phyloP scores from a whole-genome alignment of 2,329 filamentous ascomycete genomes.

The Fonsecaea erecta region DNA sequence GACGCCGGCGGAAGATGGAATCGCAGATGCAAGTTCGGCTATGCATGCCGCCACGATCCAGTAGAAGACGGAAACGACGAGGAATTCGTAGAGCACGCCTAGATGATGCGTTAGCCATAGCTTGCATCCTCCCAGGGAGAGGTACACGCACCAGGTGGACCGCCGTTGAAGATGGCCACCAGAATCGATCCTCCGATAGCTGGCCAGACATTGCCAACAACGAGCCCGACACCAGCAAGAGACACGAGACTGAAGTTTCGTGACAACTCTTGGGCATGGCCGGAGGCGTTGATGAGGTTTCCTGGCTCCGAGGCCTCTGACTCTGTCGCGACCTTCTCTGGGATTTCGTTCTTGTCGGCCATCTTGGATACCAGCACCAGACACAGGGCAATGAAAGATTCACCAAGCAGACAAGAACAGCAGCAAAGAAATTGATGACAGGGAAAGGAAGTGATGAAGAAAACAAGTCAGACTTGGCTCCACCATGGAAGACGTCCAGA shows the following conservation, averaged over 20 bases:
- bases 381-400: neutral
- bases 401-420: neutral
- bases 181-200: constrained; percentile 34
- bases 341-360: constrained; percentile 11
- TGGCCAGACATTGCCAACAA: constrained; percentile 68
- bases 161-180: constrained; percentile 36
- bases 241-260: constrained; percentile 66
- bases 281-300: constrained; percentile 62
- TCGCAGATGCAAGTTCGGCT: constrained; percentile 65
- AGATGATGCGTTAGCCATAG: constrained; percentile 45
- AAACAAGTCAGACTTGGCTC: neutral
- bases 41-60: constrained; percentile 64
- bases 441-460: neutral
- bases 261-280: constrained; percentile 66
- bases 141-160: constrained; percentile 25
- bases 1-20: constrained; percentile 64
- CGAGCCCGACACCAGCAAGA: constrained; percentile 64
- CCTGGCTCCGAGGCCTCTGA: constrained; percentile 6
- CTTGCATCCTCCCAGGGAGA: neutral
- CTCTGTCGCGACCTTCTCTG: constrained; percentile 12
- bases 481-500: neutral
- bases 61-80: constrained; percentile 58
- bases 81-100: constrained; percentile 67
- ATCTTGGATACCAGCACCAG: neutral
- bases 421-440: constrained; percentile 1